Evolutionary conservation across 2,329 filamentous ascomycete genomes (phyloP).

Genomic region (Talaromyces sp.): DNA sequence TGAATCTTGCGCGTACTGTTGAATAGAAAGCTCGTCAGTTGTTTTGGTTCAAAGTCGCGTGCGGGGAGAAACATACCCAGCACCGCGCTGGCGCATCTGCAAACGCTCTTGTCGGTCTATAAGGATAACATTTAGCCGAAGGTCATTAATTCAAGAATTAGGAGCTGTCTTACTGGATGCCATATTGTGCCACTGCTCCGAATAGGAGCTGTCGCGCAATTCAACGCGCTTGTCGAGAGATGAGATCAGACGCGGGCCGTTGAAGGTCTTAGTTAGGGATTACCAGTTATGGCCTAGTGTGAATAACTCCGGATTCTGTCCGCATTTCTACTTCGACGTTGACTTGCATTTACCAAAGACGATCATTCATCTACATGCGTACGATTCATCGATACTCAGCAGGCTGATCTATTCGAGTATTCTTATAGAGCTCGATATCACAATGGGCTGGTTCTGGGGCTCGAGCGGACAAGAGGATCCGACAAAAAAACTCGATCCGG

Average conservation of each 20-base stretch:
- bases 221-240: constrained; percentile 8
- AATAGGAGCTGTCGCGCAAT: constrained; percentile 30
- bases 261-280: neutral
- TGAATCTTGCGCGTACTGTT: constrained; percentile 47
- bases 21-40: constrained; percentile 10
- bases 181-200: constrained; percentile 32
- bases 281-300: constrained; percentile 2
- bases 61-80: constrained; percentile 45
- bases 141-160: neutral
- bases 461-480: constrained; percentile 53
- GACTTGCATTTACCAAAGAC: neutral
- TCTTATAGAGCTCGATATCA: neutral
- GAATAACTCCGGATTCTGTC: neutral
- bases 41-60: constrained; percentile 21
- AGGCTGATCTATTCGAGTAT: neutral
- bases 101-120: constrained; percentile 53
- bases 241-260: neutral
- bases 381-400: neutral
- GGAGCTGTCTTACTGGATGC: constrained; percentile 34
- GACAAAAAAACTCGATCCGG: constrained; percentile 73
- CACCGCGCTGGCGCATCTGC: constrained; percentile 57
- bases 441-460: constrained; percentile 65
- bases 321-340: neutral
- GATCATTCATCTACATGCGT: neutral
- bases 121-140: neutral